These are phyloP conservation scores for Lachancea dasiensis DNA, from an alignment of 805 yeast species.

Conservation along the genomic window DNA sequence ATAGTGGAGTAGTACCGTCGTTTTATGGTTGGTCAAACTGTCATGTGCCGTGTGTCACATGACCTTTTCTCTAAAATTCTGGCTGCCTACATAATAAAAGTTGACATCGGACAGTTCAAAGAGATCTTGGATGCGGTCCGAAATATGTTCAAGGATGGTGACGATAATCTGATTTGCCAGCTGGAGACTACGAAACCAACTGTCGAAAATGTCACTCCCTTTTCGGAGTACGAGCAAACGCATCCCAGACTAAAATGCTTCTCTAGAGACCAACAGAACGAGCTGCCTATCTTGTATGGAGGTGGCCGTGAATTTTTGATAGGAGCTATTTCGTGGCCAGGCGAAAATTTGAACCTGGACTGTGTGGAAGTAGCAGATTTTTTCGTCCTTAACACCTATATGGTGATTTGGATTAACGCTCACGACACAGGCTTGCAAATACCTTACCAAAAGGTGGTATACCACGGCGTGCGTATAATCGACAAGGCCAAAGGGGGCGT, in stretches of 20 bases:
- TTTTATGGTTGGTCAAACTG: too few relatives aligned
- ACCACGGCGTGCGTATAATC: constrained; percentile 26
- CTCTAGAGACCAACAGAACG: constrained; percentile 15
- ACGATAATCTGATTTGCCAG: constrained; percentile 14
- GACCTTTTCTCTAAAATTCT: too few relatives aligned
- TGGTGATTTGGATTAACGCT: constrained; percentile 37
- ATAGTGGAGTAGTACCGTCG: too few relatives aligned
- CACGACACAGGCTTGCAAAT: constrained; percentile 34
- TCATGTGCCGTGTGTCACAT: too few relatives aligned
- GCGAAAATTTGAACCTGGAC: constrained; percentile 7
- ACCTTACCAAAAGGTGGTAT: constrained; percentile 30
- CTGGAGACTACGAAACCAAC: constrained; percentile 31
- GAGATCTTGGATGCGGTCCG: too few relatives aligned
- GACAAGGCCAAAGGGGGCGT: constrained; percentile 5
- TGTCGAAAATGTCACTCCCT: constrained; percentile 34
- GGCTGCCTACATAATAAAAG: too few relatives aligned
- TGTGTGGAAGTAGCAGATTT: constrained; percentile 28
- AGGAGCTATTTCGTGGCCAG: constrained; percentile 14
- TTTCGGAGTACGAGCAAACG: constrained; percentile 24
- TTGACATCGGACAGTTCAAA: too few relatives aligned
- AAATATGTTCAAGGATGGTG: constrained; percentile 5
- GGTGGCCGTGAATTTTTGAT: constrained; percentile 37
- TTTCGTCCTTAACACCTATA: constrained; percentile 34
- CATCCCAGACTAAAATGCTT: constrained; percentile 24
- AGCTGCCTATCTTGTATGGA: constrained; percentile 34